Conservation (phyloP, 1,139 yeast species). For the Blastobotrys raffinosifermentans region DNA sequence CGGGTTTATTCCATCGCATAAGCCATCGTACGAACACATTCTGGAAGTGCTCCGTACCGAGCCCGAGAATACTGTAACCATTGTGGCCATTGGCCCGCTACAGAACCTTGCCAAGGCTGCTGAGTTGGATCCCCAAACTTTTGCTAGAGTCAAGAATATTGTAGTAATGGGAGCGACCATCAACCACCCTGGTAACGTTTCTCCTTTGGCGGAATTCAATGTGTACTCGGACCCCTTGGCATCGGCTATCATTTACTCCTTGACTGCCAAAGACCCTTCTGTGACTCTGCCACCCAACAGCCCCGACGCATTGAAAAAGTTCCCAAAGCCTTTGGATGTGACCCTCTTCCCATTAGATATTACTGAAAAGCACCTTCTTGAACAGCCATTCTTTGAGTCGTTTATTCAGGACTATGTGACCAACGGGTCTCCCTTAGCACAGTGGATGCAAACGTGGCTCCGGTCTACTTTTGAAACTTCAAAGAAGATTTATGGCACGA, state of each 20-base stretch:
- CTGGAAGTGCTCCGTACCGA: conserved; percentile 32
- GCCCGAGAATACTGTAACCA: conserved; percentile 34
- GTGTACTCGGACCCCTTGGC: conserved; percentile 39
- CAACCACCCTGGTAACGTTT: conserved; percentile 35
- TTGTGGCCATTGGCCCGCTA: conserved; percentile 39
- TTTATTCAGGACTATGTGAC: conserved; percentile 13
- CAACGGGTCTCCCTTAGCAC: conserved; percentile 29
- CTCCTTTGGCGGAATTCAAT: conserved; percentile 41
- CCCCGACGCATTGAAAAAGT: conserved; percentile 16
- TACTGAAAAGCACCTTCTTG: conserved; percentile 31
- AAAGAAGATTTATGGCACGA: conserved; percentile 21
- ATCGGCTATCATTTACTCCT: conserved; percentile 36
- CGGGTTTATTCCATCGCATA: conserved; percentile 29
- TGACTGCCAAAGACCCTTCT: conserved; percentile 29
- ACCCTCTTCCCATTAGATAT: conserved; percentile 37
- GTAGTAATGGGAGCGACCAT: conserved; percentile 40
- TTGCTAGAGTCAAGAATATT: conserved; percentile 33
- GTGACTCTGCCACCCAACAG: conserved; percentile 26
- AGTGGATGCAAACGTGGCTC: conserved; percentile 35
- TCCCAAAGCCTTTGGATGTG: conserved; percentile 26
- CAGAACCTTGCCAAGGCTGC: conserved; percentile 40
- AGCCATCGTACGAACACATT: conserved; percentile 32
- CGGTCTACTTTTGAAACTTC: conserved; percentile 30
- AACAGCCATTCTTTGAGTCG: conserved; percentile 21
- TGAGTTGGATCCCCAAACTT: conserved; percentile 32